Evolutionary conservation across 768 basidiomycete species (phyloP).

Genomic region (Sistotremastrum niveocremeum): DNA sequence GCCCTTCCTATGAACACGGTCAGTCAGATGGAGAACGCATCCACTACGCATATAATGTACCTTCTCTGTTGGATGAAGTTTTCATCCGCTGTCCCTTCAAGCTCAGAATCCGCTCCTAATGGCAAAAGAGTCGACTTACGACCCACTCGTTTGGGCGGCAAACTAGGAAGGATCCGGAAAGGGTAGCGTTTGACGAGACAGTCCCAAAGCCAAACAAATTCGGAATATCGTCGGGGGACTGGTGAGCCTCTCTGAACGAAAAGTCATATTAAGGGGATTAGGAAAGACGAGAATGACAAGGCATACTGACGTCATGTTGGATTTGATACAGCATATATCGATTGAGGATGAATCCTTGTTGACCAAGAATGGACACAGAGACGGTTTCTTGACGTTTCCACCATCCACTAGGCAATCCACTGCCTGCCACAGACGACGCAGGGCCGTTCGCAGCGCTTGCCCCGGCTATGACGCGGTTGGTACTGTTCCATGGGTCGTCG

Average conservation of each 20-base stretch:
- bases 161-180: slow-evolving; percentile 72
- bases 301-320: slow-evolving; percentile 53
- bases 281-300: slow-evolving; percentile 2
- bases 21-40: slow-evolving; percentile 1
- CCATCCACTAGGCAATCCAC: slow-evolving; percentile 68
- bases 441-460: slow-evolving; percentile 26
- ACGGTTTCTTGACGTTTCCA: slow-evolving; percentile 75
- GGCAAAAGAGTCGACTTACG: slow-evolving; percentile 34
- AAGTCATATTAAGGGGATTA: slow-evolving; percentile 1
- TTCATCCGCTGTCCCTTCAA: slow-evolving; percentile 55
- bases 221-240: slow-evolving; percentile 80
- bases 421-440: slow-evolving; percentile 50
- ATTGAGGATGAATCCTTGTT: slow-evolving; percentile 86
- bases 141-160: slow-evolving; percentile 89
- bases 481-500: slow-evolving; percentile 44
- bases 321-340: slow-evolving; percentile 80
- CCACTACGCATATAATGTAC: slow-evolving; percentile 20
- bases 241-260: slow-evolving; percentile 42
- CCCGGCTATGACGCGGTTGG: slow-evolving; percentile 7
- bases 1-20: slow-evolving; percentile 43
- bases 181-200: slow-evolving; percentile 79
- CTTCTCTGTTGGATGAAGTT: slow-evolving; percentile 85
- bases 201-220: slow-evolving; percentile 87
- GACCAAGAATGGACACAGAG: slow-evolving; percentile 61
- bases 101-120: background rate